Conservation (phyloP, 2,329 filamentous ascomycete genomes). For the Hypocreales sp. region DNA sequence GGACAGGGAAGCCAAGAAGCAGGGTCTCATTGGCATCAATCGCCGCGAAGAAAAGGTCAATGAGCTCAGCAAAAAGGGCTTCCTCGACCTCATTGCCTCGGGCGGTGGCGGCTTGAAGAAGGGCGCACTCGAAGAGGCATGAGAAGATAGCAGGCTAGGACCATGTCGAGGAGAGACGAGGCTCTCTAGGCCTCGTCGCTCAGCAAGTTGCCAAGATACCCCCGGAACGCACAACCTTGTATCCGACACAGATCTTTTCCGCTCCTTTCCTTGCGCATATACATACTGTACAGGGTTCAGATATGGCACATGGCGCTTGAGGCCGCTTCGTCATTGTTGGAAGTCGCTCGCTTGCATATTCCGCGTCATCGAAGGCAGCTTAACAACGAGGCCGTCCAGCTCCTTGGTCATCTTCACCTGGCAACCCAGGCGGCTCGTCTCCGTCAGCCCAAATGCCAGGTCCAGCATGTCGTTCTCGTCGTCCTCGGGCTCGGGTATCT, state of each 20-base stretch:
- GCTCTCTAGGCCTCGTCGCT: no score
- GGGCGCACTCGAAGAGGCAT: conserved; percentile 40
- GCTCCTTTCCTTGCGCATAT: no score
- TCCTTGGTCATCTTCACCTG: conserved; percentile 88
- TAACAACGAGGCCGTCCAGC: conserved; percentile 72
- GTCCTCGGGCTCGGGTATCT: conserved; percentile 62
- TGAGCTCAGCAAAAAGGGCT: conserved; percentile 95
- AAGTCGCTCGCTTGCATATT: conserved; percentile 96
- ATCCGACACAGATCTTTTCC: no score
- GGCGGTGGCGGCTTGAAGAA: conserved; percentile 45
- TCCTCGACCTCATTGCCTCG: conserved; percentile 73
- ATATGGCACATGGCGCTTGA: no score
- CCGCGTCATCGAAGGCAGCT: conserved; percentile 81
- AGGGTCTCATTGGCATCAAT: conserved; percentile 63
- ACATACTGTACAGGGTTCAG: no score
- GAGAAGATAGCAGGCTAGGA: background rate
- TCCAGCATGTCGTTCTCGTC: conserved; percentile 87
- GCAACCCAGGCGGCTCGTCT: conserved; percentile 72
- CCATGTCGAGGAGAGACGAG: conserved; percentile 7
- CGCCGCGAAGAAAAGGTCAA: conserved; percentile 77
- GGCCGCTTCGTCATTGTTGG: conserved; percentile 19
- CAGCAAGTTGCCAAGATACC: no score
- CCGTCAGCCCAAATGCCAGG: conserved; percentile 75
- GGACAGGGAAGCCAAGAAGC: conserved; percentile 50
- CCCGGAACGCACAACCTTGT: no score